Conservation (phyloP, 1,284 basidiomycete species). For the Malassezia globosa region DNA sequence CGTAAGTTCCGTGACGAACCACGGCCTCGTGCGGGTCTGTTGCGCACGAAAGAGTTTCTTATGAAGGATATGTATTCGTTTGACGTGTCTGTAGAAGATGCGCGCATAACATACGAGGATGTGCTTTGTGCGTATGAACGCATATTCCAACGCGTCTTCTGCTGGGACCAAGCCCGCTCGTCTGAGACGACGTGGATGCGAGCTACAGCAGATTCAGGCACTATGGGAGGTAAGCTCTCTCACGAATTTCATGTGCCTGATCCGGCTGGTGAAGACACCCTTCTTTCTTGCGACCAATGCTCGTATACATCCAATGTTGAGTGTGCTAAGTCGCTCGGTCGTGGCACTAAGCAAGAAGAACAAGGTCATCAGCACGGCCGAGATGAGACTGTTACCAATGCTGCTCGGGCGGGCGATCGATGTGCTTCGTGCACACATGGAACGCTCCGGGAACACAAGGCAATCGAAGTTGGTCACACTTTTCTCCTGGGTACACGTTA, state of each 20-base stretch:
- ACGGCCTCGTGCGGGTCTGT: conserved; percentile 44
- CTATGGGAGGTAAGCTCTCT: conserved; percentile 46
- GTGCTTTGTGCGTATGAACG: conserved; percentile 38
- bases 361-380: not conserved
- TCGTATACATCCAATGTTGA: conserved; percentile 45
- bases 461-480: conserved; percentile 48
- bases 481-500: conserved; percentile 47
- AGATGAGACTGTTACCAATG: not conserved
- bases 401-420: conserved; percentile 24
- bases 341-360: no score
- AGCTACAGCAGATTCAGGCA: conserved; percentile 46
- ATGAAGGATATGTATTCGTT: conserved; percentile 49
- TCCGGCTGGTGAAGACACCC: conserved; percentile 45
- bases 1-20: conserved; percentile 48
- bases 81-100: conserved; percentile 23
- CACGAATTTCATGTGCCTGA: conserved; percentile 47
- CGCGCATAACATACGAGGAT: conserved; percentile 33
- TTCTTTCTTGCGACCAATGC: conserved; percentile 42
- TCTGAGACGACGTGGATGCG: not conserved
- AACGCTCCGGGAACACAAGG: conserved; percentile 21
- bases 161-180: not conserved
- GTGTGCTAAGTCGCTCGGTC: conserved; percentile 27
- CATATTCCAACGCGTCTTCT: conserved; percentile 37
- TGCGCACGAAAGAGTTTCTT: conserved; percentile 47
- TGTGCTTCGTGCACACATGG: conserved; percentile 26